Conservation (phyloP, 306 rosid genomes). For the Elaeagnus macrophylla region DNA sequence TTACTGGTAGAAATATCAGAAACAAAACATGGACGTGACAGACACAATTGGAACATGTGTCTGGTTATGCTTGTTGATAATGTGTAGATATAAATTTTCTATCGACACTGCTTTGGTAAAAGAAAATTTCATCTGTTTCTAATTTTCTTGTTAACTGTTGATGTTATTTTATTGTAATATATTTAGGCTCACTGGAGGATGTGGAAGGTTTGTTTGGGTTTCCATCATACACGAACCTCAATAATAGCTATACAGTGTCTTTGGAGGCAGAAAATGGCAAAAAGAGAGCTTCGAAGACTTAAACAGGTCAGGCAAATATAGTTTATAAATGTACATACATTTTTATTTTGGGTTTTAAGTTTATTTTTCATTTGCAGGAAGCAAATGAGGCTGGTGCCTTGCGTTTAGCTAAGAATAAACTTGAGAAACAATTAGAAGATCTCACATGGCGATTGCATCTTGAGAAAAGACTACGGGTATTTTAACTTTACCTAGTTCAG, state of each 20-base stretch:
- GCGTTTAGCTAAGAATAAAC: slow-evolving; percentile 88
- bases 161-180: slow-evolving; percentile 3
- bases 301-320: slow-evolving; percentile 39
- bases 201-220: slow-evolving; percentile 58
- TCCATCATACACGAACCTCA: slow-evolving; percentile 44
- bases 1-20: too few species aligned
- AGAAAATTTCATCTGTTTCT: background rate
- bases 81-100: too few species aligned
- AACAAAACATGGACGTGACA: too few species aligned
- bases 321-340: slow-evolving; percentile 1
- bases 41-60: background rate
- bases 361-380: slow-evolving; percentile 45
- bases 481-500: background rate
- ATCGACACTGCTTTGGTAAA: background rate
- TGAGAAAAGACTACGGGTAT: slow-evolving; percentile 93
- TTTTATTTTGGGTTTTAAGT: slow-evolving; percentile 3
- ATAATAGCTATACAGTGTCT: slow-evolving; percentile 73
- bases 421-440: slow-evolving; percentile 94
- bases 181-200: slow-evolving; percentile 79
- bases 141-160: slow-evolving; percentile 5
- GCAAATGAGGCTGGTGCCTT: slow-evolving; percentile 97
- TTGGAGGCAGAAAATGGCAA: slow-evolving; percentile 84
- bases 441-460: slow-evolving; percentile 92
- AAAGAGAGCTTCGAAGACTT: slow-evolving; percentile 66
- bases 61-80: background rate